phyloP scores from a whole-genome alignment of 2,329 filamentous ascomycete genomes.

The Berkeleyomyces basicola region DNA sequence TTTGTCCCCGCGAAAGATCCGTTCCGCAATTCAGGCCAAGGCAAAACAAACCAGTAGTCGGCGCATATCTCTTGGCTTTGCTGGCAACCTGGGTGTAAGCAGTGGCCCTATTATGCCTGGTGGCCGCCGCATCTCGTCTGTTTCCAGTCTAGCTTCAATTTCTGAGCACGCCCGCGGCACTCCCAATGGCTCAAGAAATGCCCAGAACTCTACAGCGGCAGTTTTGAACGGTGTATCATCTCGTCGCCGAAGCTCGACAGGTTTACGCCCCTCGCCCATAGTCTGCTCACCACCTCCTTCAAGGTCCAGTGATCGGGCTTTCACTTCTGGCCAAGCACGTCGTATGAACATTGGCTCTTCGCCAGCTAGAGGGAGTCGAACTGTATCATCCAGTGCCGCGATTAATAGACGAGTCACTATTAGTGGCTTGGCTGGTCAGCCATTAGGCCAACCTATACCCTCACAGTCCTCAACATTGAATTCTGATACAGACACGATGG shows the following conservation, averaged over 20 bases:
- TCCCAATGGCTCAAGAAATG: neutral
- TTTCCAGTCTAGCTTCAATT: constrained; percentile 30
- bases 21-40: constrained; percentile 12
- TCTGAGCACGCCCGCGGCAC: constrained; percentile 30
- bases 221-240: constrained; percentile 22
- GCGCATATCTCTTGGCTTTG: constrained; percentile 11
- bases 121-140: constrained; percentile 18
- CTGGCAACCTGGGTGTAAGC: neutral
- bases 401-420: constrained; percentile 25
- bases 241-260: constrained; percentile 32
- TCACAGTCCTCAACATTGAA: neutral
- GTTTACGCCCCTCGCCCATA: constrained; percentile 37
- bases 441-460: neutral
- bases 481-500: neutral
- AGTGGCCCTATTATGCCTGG: neutral
- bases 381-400: constrained; percentile 17
- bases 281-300: constrained; percentile 32
- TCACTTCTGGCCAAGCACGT: constrained; percentile 39
- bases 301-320: constrained; percentile 17
- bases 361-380: constrained; percentile 23
- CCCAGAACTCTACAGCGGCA: neutral
- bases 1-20: constrained; percentile 13
- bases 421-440: constrained; percentile 18
- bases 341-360: constrained; percentile 35
- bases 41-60: constrained; percentile 3